These are phyloP conservation scores for Clitoria ternatea DNA, from an alignment of 306 rosid species.

Conservation along the genomic window DNA sequence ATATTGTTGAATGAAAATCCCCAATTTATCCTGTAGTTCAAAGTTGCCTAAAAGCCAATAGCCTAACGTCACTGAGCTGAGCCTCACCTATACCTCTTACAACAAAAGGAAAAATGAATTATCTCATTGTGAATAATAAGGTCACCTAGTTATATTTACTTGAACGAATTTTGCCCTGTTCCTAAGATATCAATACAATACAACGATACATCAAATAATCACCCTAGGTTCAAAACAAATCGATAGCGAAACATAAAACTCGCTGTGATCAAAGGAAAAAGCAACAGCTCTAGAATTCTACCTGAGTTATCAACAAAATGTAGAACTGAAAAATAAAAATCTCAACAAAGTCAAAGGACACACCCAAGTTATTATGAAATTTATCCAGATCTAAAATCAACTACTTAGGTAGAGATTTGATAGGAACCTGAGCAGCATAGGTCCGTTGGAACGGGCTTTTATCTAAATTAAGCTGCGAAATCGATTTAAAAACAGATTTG, in stretches of 20 bases:
- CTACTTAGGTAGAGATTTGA: background rate
- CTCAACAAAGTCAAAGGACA: background rate
- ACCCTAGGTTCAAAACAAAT: background rate
- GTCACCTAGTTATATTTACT: background rate
- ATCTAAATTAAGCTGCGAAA: constrained; percentile 64
- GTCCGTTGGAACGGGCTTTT: constrained; percentile 80
- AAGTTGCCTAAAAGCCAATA: background rate
- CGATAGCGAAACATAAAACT: background rate
- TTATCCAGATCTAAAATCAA: background rate
- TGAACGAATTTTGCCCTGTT: background rate
- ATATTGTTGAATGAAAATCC: background rate
- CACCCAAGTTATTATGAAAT: background rate
- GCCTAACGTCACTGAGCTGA: background rate
- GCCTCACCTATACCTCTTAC: background rate
- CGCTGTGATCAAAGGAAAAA: background rate
- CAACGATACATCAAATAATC: background rate
- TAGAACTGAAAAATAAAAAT: background rate
- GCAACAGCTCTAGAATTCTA: background rate
- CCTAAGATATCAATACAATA: background rate
- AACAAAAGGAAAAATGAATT: background rate
- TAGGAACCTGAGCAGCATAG: constrained; percentile 74
- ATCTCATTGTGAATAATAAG: background rate
- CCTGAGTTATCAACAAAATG: background rate
- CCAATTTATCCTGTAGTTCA: background rate
- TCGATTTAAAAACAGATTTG: background rate